Percentiles rank a stretch among this genome's conserved stretches.
These are phyloP conservation scores for Dendrocalamus latiflorus DNA, from an alignment of 202 grass and related monocot species.

Conservation along the genomic window DNA sequence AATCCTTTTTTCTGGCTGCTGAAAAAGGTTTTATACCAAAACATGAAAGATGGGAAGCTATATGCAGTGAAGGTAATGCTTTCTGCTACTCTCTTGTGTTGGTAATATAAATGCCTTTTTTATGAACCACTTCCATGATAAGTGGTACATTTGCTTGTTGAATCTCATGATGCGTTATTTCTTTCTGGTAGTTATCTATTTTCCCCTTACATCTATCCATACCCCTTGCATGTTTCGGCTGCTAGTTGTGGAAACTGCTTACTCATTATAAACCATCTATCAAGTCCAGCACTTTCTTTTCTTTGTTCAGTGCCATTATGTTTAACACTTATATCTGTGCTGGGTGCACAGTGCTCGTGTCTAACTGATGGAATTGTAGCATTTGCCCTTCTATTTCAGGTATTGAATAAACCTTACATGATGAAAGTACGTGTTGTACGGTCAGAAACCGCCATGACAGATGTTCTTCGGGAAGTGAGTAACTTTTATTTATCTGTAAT, in stretches of 20 bases:
- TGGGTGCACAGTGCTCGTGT: background rate
- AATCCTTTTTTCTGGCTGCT: constrained; percentile 2
- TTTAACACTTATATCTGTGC: background rate
- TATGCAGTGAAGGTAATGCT: constrained; percentile 87
- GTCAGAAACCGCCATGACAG: constrained; percentile 86
- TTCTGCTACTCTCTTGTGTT: constrained; percentile 1
- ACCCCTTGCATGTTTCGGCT: too few species aligned
- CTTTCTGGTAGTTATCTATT: background rate
- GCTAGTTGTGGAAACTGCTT: background rate
- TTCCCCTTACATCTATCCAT: background rate
- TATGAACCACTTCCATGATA: background rate
- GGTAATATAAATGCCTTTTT: background rate
- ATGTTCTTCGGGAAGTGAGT: constrained; percentile 88
- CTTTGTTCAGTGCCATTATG: background rate
- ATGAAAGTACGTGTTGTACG: constrained; percentile 65
- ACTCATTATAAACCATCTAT: background rate
- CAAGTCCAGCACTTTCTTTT: background rate
- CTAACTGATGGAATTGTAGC: constrained; percentile 27
- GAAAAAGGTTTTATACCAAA: constrained; percentile 71
- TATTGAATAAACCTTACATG: constrained; percentile 75
- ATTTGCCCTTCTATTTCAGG: constrained; percentile 35
- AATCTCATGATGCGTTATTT: background rate
- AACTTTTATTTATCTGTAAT: background rate
- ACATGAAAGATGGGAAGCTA: constrained; percentile 65
- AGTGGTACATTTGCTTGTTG: background rate